These are phyloP conservation scores for Aspergillus proliferans DNA, from an alignment of 2,329 filamentous ascomycete species.

Conservation along the genomic window DNA sequence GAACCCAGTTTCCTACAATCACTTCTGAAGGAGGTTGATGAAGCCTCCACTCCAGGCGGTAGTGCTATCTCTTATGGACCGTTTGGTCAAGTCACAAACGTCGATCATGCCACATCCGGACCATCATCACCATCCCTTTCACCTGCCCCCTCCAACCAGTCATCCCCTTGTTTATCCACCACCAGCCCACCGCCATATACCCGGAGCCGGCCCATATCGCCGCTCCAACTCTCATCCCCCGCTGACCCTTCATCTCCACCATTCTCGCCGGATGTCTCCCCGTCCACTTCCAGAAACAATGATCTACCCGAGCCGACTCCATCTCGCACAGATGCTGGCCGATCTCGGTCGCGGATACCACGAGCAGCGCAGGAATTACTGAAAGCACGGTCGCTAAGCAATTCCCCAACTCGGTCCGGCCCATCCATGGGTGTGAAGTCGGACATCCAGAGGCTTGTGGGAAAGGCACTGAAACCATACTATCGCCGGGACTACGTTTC, in stretches of 20 bases:
- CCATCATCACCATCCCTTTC: conserved; percentile 39
- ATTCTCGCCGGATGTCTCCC: conserved; percentile 68
- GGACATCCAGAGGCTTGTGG: conserved; percentile 83
- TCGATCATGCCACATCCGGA: conserved; percentile 32
- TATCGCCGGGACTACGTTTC: conserved; percentile 75
- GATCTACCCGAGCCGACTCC: conserved; percentile 5
- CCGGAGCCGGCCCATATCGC: conserved; percentile 29
- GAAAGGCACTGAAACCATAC: conserved; percentile 70
- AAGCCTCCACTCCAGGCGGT: conserved; percentile 29
- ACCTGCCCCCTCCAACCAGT: conserved; percentile 34
- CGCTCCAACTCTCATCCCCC: conserved; percentile 29
- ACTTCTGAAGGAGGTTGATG: conserved; percentile 80
- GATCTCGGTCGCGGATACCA: conserved; percentile 20
- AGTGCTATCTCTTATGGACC: conserved; percentile 10
- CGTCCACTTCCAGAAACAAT: conserved; percentile 47
- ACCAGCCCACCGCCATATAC: conserved; percentile 34
- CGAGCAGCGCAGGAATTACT: conserved; percentile 14
- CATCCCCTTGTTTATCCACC: conserved; percentile 34
- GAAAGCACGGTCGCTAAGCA: conserved; percentile 49
- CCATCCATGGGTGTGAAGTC: conserved; percentile 80
- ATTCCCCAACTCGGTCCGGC: conserved; percentile 59
- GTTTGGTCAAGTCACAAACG: conserved; percentile 24
- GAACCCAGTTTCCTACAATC: conserved; percentile 79
- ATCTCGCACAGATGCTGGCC: conserved; percentile 8
- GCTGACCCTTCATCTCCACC: conserved; percentile 25